Percentiles rank a stretch among this genome's conserved stretches.
Conservation (phyloP, 31 red algal species). For the Asparagopsis taxiformis region DNA sequence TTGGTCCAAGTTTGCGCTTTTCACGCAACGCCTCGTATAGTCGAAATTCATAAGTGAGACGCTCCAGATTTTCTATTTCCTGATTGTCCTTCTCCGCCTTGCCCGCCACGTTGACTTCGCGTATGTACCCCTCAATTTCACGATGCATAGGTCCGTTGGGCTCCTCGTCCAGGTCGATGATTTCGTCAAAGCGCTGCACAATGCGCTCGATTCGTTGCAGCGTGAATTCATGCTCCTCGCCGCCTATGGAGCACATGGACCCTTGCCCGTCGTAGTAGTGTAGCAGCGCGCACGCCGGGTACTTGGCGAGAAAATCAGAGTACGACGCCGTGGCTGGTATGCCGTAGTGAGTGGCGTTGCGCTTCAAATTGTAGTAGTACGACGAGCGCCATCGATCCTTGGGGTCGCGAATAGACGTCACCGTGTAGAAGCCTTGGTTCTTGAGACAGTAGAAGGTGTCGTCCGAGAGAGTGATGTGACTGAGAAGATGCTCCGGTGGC, state of each 20-base stretch:
- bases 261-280: background rate
- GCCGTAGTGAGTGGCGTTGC: background rate
- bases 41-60: background rate
- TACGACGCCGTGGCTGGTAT: background rate
- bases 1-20: background rate
- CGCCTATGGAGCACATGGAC: background rate
- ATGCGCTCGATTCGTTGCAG: background rate
- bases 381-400: background rate
- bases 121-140: background rate
- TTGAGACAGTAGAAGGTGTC: background rate
- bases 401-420: background rate
- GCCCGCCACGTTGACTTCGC: background rate
- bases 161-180: background rate
- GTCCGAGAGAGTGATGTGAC: background rate
- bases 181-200: background rate
- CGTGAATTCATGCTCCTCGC: background rate
- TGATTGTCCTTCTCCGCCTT: background rate
- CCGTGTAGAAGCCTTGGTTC: background rate
- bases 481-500: background rate
- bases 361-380: background rate
- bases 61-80: background rate
- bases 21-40: background rate
- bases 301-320: background rate
- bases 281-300: background rate
- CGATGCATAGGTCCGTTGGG: background rate